These are phyloP conservation scores for Saprolegnia parasitica DNA, from an alignment of 352 stramenopile species.

Conservation along the genomic window DNA sequence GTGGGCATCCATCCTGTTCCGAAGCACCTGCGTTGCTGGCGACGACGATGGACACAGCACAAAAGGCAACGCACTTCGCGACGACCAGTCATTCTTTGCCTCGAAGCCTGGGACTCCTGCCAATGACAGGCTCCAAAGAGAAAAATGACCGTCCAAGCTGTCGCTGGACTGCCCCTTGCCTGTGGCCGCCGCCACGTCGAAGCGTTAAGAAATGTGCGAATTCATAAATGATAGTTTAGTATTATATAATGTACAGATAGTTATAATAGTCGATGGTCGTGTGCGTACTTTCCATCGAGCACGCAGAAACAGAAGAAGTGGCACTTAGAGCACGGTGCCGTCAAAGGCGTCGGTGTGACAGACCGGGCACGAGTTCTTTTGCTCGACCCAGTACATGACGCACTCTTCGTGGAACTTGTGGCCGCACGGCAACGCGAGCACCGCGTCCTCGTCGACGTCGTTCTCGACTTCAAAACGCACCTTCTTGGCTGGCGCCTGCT, in stretches of 20 bases:
- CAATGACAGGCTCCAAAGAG: too few species aligned
- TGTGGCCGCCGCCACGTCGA: too few species aligned
- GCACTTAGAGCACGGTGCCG: slow-evolving; percentile 6
- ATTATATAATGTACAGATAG: not conserved
- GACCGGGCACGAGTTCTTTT: slow-evolving; percentile 76
- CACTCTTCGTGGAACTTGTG: slow-evolving; percentile 85
- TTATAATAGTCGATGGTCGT: not conserved
- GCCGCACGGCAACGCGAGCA: slow-evolving; percentile 71
- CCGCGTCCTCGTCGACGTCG: slow-evolving; percentile 37
- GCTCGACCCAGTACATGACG: slow-evolving; percentile 77
- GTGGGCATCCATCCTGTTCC: too few species aligned
- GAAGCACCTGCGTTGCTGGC: too few species aligned
- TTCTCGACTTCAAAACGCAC: slow-evolving; percentile 9
- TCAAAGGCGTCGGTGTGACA: slow-evolving; percentile 51
- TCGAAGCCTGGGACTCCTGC: too few species aligned
- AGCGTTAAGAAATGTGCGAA: too few species aligned
- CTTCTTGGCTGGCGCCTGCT: not conserved
- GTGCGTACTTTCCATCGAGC: not conserved
- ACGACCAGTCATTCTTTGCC: too few species aligned
- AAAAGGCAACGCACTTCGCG: too few species aligned
- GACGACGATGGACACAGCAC: too few species aligned
- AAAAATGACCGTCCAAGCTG: too few species aligned
- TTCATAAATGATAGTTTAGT: too few species aligned
- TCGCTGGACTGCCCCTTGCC: too few species aligned
- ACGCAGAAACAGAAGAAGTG: not conserved